Conservation (phyloP, 2,329 filamentous ascomycete species). For the Knufia fluminis region DNA sequence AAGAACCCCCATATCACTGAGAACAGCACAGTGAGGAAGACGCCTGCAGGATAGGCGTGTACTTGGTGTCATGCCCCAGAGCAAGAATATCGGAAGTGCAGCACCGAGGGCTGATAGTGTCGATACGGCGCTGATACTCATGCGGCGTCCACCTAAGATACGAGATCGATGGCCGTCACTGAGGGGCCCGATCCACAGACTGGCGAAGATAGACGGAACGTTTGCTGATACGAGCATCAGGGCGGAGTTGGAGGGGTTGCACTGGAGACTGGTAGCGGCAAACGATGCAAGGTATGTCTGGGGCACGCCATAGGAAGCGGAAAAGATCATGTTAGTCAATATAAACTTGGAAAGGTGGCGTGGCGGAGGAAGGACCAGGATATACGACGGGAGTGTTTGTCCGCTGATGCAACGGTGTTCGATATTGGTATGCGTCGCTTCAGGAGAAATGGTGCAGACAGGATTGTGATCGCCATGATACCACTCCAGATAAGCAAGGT, state of each 20-base stretch:
- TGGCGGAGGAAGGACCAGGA: constrained; percentile 29
- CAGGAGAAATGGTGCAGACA: constrained; percentile 20
- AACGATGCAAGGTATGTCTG: constrained; percentile 30
- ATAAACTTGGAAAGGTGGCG: constrained; percentile 34
- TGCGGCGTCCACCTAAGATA: not conserved
- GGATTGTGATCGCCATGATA: constrained; percentile 10
- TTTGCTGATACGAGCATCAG: constrained; percentile 10
- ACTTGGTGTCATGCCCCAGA: constrained; percentile 5
- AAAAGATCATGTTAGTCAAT: constrained; percentile 30
- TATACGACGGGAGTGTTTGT: constrained; percentile 25
- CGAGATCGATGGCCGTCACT: constrained; percentile 6
- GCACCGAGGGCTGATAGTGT: not conserved
- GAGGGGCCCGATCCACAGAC: constrained; percentile 11
- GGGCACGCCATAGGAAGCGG: constrained; percentile 33
- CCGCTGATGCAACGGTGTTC: not conserved
- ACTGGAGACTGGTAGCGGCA: constrained; percentile 24
- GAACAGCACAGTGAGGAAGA: constrained; percentile 24
- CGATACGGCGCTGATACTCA: constrained; percentile 3
- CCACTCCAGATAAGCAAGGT: constrained; percentile 40
- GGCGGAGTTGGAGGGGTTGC: constrained; percentile 17
- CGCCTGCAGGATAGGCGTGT: constrained; percentile 12
- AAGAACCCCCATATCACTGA: constrained; percentile 28
- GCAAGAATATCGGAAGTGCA: constrained; percentile 5
- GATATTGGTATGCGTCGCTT: constrained; percentile 9
- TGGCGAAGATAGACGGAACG: constrained; percentile 9